Percentiles rank a stretch among this genome's conserved stretches.
Evolutionary conservation across 352 stramenopile genomes (phyloP).

Genomic region (Phytophthora pinifolia): DNA sequence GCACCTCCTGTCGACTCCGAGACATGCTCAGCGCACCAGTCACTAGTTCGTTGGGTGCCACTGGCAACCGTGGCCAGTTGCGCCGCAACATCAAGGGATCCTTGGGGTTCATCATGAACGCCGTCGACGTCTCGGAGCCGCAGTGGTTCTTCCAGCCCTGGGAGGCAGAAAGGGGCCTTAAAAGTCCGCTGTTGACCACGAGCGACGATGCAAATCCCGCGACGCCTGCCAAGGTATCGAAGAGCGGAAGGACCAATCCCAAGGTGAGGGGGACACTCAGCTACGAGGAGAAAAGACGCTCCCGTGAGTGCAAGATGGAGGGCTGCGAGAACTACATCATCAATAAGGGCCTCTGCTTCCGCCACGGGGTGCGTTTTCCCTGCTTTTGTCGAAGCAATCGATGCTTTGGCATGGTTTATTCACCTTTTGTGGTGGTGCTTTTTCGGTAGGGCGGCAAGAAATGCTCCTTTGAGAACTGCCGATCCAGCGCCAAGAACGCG

Average conservation of each 20-base stretch:
- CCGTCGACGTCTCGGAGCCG: conserved; percentile 8
- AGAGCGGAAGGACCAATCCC: no score
- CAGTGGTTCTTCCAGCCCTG: conserved; percentile 1
- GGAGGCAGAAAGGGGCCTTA: conserved; percentile 3
- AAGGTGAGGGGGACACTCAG: conserved; percentile 14
- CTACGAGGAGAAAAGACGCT: conserved; percentile 36
- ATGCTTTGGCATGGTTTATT: neutral
- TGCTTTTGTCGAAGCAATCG: neutral
- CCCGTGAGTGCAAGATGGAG: conserved; percentile 34
- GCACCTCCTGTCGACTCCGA: neutral
- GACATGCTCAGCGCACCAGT: conserved; percentile 7
- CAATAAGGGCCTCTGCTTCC: conserved; percentile 47
- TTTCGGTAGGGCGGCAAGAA: conserved; percentile 36
- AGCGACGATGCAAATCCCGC: conserved; percentile 1
- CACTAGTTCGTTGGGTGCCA: neutral
- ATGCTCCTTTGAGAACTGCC: conserved; percentile 32
- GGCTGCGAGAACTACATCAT: conserved; percentile 51
- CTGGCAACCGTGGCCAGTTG: neutral
- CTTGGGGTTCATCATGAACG: conserved; percentile 27
- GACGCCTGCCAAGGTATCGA: neutral
- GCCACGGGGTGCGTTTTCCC: conserved; percentile 36
- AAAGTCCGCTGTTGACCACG: neutral
- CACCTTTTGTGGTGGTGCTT: conserved; percentile 1
- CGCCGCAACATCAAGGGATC: conserved; percentile 9
- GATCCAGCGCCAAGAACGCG: conserved; percentile 30